Conservation (phyloP, 2,329 filamentous ascomycete species). For the Fusarium continuum region DNA sequence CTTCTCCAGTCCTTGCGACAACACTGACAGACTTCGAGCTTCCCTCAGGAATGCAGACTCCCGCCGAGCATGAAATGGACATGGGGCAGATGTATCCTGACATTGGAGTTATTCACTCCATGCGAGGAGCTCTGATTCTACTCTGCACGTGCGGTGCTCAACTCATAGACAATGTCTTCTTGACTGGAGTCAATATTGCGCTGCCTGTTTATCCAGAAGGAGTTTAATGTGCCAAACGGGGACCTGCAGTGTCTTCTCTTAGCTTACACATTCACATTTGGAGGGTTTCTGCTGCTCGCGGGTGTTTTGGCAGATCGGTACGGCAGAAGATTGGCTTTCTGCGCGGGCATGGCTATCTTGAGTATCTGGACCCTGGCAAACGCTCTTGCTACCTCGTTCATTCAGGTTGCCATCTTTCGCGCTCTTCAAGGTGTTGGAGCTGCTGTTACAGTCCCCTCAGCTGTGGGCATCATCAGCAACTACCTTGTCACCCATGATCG, state of each 20-base stretch:
- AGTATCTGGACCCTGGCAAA: background rate
- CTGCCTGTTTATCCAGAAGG: constrained; percentile 15
- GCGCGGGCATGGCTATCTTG: background rate
- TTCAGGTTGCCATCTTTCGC: background rate
- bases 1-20: background rate
- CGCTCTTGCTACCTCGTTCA: background rate
- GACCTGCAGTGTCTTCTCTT: background rate
- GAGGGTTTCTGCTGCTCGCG: background rate
- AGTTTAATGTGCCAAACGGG: constrained; percentile 7
- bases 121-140: constrained; percentile 13
- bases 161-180: constrained; percentile 19
- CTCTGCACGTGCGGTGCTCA: constrained; percentile 17
- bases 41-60: constrained; percentile 8
- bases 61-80: constrained; percentile 4
- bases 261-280: background rate
- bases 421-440: background rate
- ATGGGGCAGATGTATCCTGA: constrained; percentile 10
- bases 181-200: constrained; percentile 21
- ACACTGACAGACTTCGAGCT: background rate
- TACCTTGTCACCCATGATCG: background rate
- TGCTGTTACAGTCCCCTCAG: background rate
- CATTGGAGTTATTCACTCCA: constrained; percentile 3
- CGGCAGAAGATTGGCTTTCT: background rate
- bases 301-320: background rate
- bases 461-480: background rate